phyloP scores from a whole-genome alignment of 2,329 filamentous ascomycete genomes.

The Fusarium sp. region DNA sequence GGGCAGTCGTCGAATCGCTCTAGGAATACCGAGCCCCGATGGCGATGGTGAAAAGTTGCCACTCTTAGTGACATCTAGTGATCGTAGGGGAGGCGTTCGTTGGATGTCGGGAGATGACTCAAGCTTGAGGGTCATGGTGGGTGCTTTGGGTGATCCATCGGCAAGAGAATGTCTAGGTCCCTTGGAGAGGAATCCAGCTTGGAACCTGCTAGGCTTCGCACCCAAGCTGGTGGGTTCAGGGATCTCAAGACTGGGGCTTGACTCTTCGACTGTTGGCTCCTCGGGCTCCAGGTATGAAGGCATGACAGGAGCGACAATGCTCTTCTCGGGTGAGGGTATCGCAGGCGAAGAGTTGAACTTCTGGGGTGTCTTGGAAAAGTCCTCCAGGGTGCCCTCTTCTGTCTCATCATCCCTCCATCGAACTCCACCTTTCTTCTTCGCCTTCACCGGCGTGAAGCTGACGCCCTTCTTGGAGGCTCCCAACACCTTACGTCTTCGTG shows the following conservation, averaged over 20 bases:
- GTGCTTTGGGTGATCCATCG: conserved; percentile 68
- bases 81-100: conserved; percentile 58
- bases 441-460: conserved; percentile 84
- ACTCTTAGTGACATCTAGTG: conserved; percentile 61
- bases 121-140: conserved; percentile 67
- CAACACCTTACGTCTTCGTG: conserved; percentile 78
- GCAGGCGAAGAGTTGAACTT: conserved; percentile 71
- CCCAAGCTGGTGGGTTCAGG: conserved; percentile 52
- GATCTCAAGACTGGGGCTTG: conserved; percentile 69
- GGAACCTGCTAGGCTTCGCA: conserved; percentile 79
- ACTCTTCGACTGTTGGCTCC: conserved; percentile 55
- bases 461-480: conserved; percentile 74
- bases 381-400: conserved; percentile 84
- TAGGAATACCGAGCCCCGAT: conserved; percentile 45
- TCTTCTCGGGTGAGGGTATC: conserved; percentile 39
- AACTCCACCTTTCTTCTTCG: conserved; percentile 80
- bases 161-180: conserved; percentile 53
- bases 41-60: conserved; percentile 62
- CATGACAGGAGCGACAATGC: conserved; percentile 48
- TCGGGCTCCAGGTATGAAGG: conserved; percentile 38
- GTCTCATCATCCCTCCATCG: conserved; percentile 92
- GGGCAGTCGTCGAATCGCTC: conserved; percentile 51
- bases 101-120: conserved; percentile 56
- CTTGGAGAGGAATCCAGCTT: conserved; percentile 85
- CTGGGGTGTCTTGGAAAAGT: conserved; percentile 91